Base-by-base conservation (phyloP, 257 asterid species). In the Leptodermis oblonga region DNA sequence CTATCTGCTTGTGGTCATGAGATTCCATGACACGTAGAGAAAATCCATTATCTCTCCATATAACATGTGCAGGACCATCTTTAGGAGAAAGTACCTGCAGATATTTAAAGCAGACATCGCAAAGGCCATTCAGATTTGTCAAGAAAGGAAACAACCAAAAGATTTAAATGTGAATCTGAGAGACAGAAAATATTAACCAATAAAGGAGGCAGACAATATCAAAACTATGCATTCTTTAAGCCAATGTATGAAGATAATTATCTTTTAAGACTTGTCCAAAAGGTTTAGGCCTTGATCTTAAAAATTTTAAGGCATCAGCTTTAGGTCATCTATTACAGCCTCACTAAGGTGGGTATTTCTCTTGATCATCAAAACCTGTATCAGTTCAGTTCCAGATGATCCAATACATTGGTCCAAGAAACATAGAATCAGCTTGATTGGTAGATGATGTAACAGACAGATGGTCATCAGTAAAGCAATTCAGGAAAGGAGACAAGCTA, bases 81-180 rank as follows among this genome's bases (percentile, higher is more conserved):
- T 85, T 87, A 75, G 74, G 78, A 23, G 98, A 74, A 65, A 87
- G 82, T 20, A 91, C 96, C 99, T 94, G 84, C 70, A 85, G 63
- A 77, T 48, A 46, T 75, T 25, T 42, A 72, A 59, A 36, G 60
- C 56, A 65, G 67, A 69, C 30, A 63, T 53, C 37, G 23, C 62
- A 20, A 53, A 52, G 41, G 22, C 68, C 43, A 18, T 42, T 42
- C 39, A 39, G 41, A 67, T 42, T 23, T 49, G 22, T 6, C 52
- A 46, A 7, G 20, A 43, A 60, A 8, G 25, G 11, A 70, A 45
- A 36, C 18, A 15, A 49, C 12, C n/a, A 33, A 25, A 46, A 62
- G 9, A 46, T 71, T 26, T 45, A 62, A 59, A 60, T 3, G 18
- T 34, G 26, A 18, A 69, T 45, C 56, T 43, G 18, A 58, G 12